Conservation (phyloP, 495 filamentous ascomycete species). For the Acidiella bohemica region DNA sequence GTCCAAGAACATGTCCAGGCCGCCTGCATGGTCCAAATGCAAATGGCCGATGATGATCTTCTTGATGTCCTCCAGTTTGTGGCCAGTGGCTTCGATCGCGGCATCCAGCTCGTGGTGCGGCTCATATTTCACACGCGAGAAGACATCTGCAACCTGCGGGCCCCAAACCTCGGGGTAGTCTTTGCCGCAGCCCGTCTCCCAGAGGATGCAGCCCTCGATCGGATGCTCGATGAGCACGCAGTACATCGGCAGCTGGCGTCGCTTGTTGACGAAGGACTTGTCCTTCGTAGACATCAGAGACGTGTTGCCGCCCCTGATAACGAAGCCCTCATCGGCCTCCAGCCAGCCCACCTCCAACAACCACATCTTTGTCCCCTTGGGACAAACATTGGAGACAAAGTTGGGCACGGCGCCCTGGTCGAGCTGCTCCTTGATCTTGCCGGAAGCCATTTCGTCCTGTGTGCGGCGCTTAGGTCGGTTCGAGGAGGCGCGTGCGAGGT, state of each 20-base stretch:
- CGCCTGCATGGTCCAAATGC: conserved; percentile 42
- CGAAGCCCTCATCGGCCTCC: conserved; percentile 20
- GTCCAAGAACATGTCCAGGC: conserved; percentile 21
- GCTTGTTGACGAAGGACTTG: conserved; percentile 17
- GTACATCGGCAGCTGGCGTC: conserved; percentile 19
- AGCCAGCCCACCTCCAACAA: conserved; percentile 19
- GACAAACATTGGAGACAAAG: conserved; percentile 19
- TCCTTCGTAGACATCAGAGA: conserved; percentile 8
- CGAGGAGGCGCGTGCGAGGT: background rate
- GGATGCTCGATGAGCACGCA: conserved; percentile 39
- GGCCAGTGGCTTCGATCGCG: conserved; percentile 35
- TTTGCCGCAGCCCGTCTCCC: conserved; percentile 38
- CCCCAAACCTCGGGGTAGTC: conserved; percentile 30
- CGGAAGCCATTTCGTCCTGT: background rate
- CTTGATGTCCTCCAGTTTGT: conserved; percentile 39
- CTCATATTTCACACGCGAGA: conserved; percentile 34
- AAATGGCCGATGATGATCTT: conserved; percentile 41
- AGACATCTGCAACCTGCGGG: conserved; percentile 33
- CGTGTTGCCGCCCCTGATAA: conserved; percentile 18
- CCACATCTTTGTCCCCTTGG: conserved; percentile 20
- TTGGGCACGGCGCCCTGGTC: conserved; percentile 17
- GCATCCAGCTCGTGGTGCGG: conserved; percentile 32
- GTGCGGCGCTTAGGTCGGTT: conserved; percentile 4
- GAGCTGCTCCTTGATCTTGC: conserved; percentile 15
- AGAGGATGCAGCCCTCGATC: conserved; percentile 37